Evolutionary conservation across 2,329 filamentous ascomycete species (phyloP), one percentile per base, ranked within the genome.

Genomic region (Stagonosporopsis chrysanthemi): DNA sequence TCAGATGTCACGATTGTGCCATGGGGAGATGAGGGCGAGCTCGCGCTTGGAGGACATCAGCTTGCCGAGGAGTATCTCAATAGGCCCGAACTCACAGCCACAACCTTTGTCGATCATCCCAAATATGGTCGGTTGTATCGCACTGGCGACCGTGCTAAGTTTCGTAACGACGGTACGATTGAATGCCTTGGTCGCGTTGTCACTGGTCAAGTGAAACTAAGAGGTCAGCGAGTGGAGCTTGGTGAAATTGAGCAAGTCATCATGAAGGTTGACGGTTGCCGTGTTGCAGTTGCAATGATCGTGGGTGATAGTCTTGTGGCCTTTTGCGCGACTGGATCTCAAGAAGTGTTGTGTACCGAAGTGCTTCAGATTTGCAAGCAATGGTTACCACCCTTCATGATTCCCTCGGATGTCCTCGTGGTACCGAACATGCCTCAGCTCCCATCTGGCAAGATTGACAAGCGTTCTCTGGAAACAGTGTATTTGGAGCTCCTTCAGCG

Each of bases 371-470:
- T 81, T 4, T 96, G 91, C 75, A 82, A 81, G 47, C 81, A 82
- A 47, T 96, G 92, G 91, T 81, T 97, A 1, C 91, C 92, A 0
- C 81, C 82, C 4, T 95, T 88, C 70, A 97, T 97, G 93, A 78
- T 96, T 1, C 93, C 93, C 0, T 83, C 84, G 4, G 89, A 96
- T 59, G 78, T 96, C 23, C 74, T 91, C 0, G 68, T 90, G 1
- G 77, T 90, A 60, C 64, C 81, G 0, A 79, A 83, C 8, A 88
- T 97, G 53, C 92, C 92, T 0, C 86, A 88, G 49, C 79, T 97
- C 19, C 82, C 92, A 2, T 96, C 92, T 0, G 93, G 93, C 0
- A 97, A 97, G 70, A 83, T 93, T 14, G 90, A 97, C 68, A 87
- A 86, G 48, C 89, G 86, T 65, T 76, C 74, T 12, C 77, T 97